Evolutionary conservation across 495 filamentous ascomycete genomes (phyloP).

Genomic region (Mytilinidion resinicola): DNA sequence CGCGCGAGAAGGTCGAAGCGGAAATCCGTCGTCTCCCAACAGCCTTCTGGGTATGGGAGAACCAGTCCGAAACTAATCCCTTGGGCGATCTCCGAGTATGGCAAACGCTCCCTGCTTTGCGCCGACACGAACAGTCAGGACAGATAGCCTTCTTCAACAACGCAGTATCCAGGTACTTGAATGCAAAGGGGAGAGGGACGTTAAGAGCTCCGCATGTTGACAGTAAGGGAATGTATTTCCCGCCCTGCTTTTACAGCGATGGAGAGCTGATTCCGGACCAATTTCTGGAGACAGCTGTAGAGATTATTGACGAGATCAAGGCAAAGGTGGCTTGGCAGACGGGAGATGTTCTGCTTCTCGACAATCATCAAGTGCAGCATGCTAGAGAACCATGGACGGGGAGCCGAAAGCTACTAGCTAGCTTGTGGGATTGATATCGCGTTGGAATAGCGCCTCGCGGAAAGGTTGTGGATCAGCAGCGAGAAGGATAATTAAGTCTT

Average conservation of each 20-base stretch:
- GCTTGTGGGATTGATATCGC: not conserved
- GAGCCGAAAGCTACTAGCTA: not conserved
- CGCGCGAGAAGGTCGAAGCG: constrained; percentile 11
- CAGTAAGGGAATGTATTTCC: constrained; percentile 5
- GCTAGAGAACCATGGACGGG: constrained; percentile 15
- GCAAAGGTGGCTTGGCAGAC: constrained; percentile 5
- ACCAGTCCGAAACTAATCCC: constrained; percentile 3
- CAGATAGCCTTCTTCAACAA: constrained; percentile 11
- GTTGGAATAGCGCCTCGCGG: not conserved
- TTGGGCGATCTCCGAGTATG: constrained; percentile 13
- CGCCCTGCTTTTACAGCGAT: constrained; percentile 12
- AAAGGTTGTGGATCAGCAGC: not conserved
- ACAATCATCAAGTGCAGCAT: constrained; percentile 11
- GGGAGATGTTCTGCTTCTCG: constrained; percentile 6
- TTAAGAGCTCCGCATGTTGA: constrained; percentile 6
- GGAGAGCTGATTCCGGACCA: constrained; percentile 6
- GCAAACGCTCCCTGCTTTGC: constrained; percentile 8
- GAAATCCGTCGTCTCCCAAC: constrained; percentile 12
- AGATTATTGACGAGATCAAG: constrained; percentile 5
- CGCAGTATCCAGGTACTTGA: constrained; percentile 4
- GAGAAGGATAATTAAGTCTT: not conserved
- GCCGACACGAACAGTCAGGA: constrained; percentile 1
- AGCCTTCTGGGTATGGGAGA: constrained; percentile 4
- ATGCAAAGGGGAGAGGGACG: constrained; percentile 4
- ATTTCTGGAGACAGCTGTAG: constrained; percentile 6